Percentiles rank a stretch among this genome's conserved stretches.
These are phyloP conservation scores for Cladosporium colombiae DNA, from an alignment of 2,329 filamentous ascomycete species.

Conservation along the genomic window DNA sequence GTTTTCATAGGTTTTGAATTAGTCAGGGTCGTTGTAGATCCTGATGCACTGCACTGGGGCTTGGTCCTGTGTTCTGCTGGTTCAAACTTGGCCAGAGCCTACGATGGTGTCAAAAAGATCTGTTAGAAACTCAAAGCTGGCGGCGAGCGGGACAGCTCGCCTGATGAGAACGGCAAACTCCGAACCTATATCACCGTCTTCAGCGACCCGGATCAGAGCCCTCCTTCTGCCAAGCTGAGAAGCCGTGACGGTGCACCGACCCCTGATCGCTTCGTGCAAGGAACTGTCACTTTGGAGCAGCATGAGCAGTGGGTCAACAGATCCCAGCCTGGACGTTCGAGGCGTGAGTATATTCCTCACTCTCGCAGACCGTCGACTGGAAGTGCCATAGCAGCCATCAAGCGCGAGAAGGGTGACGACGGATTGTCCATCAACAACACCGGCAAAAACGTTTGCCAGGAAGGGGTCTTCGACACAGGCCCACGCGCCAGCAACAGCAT, in stretches of 20 bases:
- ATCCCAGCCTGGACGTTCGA: background rate
- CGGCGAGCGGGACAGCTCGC: background rate
- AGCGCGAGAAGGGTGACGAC: background rate
- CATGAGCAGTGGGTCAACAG: background rate
- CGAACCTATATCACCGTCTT: background rate
- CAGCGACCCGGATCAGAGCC: background rate
- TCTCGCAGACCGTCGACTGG: background rate
- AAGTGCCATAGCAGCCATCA: background rate
- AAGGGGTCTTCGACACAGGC: background rate
- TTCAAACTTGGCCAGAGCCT: background rate
- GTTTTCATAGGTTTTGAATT: no score
- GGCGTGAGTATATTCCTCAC: background rate
- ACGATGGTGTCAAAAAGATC: background rate
- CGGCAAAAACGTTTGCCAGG: background rate
- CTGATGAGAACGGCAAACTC: background rate
- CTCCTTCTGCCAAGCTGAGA: background rate
- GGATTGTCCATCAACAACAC: background rate
- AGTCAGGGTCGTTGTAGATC: no score
- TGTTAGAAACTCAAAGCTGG: background rate
- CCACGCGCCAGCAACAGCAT: background rate
- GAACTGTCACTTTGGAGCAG: background rate
- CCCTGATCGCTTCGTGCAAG: background rate
- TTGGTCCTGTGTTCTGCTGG: no score
- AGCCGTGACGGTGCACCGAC: background rate
- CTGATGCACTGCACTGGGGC: no score